Evolutionary conservation across 306 rosid genomes (phyloP), one percentile per base, ranked within the genome.

Genomic region (Crotalaria pallida): DNA sequence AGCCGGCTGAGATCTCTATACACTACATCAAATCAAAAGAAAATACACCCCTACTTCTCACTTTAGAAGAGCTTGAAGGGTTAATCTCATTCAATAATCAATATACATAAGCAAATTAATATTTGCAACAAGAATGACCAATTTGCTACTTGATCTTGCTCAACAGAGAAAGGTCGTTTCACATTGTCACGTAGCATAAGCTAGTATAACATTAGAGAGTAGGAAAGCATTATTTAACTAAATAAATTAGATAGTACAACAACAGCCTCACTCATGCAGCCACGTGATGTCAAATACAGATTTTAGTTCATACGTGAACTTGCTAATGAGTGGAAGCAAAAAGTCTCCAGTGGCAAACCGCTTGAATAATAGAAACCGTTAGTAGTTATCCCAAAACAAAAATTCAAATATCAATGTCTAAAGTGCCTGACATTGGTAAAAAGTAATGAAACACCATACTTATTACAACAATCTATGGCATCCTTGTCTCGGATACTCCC

Each of bases 381-480:
- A n/a, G 26, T 34, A 47, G 24, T 53, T 55, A 45, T 40, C 10
- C 52, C 69, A 27, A 29, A 12, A 67, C 52, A n/a, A n/a, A n/a
- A n/a, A n/a, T n/a, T n/a, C n/a, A n/a, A n/a, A n/a, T n/a, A n/a
- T n/a, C n/a, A n/a, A 29, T 93, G 97, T 90, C 90, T 85, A 16
- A 93, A 93, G 86, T 93, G 98, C 90, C 98, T 87, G 43, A 88
- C 79, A 19, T 81, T 67, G 69, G 97, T 94, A 75, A 94, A 90
- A 83, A 94, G 49, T 19, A 94, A 96, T 5, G 96, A 85, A 65
- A 90, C 96, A 1, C 88, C 98, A 58, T 88, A 88, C 76, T 90
- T 90, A 61, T 88, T 85, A 62, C 98, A 93, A 72, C 98, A 93
- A 38, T 88, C 96, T 29, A 93, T 21, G 33, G 98, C 98, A 76